These are phyloP conservation scores for Geranomyces variabilis DNA, from an alignment of 192 early-diverging fungal species.

Conservation along the genomic window DNA sequence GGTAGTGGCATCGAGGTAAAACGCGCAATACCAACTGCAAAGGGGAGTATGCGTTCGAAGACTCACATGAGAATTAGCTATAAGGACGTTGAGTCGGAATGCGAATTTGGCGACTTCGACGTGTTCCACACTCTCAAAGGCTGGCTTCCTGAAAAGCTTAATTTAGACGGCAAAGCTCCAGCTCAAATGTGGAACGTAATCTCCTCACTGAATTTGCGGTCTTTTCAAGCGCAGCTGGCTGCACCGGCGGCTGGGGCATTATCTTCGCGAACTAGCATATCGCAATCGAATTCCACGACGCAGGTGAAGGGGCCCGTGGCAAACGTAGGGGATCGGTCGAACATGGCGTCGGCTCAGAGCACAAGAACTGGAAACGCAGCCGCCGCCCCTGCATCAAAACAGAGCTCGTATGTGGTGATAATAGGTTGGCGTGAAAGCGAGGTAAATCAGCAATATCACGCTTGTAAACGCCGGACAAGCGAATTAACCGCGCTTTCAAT, in stretches of 20 bases:
- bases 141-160: conserved; percentile 56
- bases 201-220: conserved; percentile 30
- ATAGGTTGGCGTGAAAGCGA: conserved; percentile 41
- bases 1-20: conserved; percentile 50
- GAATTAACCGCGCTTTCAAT: background rate
- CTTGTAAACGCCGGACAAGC: background rate
- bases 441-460: conserved; percentile 1
- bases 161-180: conserved; percentile 21
- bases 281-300: background rate
- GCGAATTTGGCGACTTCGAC: conserved; percentile 60
- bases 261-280: conserved; percentile 10
- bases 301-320: conserved; percentile 21
- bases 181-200: conserved; percentile 27
- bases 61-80: conserved; percentile 25
- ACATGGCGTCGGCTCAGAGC: conserved; percentile 15
- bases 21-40: background rate
- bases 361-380: conserved; percentile 4
- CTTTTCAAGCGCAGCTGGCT: conserved; percentile 4
- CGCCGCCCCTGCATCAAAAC: conserved; percentile 16
- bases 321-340: conserved; percentile 23
- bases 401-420: conserved; percentile 36
- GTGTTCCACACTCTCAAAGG: conserved; percentile 50
- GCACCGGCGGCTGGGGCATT: background rate
- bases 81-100: conserved; percentile 38
- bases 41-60: background rate